phyloP scores from a whole-genome alignment of 2,329 filamentous ascomycete genomes.

The Cryphonectria radicalis region DNA sequence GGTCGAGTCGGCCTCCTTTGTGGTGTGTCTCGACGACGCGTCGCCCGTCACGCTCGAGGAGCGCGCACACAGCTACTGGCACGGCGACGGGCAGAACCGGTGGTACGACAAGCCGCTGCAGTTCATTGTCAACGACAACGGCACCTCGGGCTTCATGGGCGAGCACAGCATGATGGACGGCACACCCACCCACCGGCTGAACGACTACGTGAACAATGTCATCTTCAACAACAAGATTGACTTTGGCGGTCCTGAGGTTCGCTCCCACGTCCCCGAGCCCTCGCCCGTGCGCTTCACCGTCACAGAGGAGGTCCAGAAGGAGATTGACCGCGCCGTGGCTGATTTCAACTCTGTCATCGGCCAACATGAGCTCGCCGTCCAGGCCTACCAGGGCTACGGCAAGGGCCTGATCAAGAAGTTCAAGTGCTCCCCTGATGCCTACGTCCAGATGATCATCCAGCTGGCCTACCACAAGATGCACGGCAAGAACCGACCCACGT shows the following conservation, averaged over 20 bases:
- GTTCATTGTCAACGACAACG: slow-evolving; percentile 98
- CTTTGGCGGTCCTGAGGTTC: slow-evolving; percentile 76
- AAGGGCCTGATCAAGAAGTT: slow-evolving; percentile 99
- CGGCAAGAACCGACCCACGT: slow-evolving; percentile 95
- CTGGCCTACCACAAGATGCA: slow-evolving; percentile 99
- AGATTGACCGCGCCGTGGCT: slow-evolving; percentile 76
- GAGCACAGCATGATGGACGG: slow-evolving; percentile 99
- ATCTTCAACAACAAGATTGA: slow-evolving; percentile 96
- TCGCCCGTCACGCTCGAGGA: slow-evolving; percentile 92
- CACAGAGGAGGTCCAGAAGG: slow-evolving; percentile 71
- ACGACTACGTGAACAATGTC: slow-evolving; percentile 89
- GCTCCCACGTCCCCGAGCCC: slow-evolving; percentile 84
- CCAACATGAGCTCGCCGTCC: slow-evolving; percentile 88
- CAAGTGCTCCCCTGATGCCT: slow-evolving; percentile 96
- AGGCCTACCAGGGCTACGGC: slow-evolving; percentile 96
- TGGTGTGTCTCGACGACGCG: slow-evolving; percentile 92
- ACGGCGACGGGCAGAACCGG: slow-evolving; percentile 91
- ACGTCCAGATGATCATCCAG: slow-evolving; percentile 98
- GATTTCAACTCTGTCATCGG: slow-evolving; percentile 84
- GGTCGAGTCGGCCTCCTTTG: slow-evolving; percentile 87
- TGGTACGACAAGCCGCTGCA: slow-evolving; percentile 99
- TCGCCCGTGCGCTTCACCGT: slow-evolving; percentile 77
- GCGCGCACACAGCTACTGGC: slow-evolving; percentile 96
- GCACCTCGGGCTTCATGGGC: slow-evolving; percentile 95
- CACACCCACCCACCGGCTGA: slow-evolving; percentile 93